Percentiles rank a stretch among this genome's conserved stretches.
These are phyloP conservation scores for Rugonectria rugulosa DNA, from an alignment of 2,329 filamentous ascomycete genomes.

Conservation along the genomic window DNA sequence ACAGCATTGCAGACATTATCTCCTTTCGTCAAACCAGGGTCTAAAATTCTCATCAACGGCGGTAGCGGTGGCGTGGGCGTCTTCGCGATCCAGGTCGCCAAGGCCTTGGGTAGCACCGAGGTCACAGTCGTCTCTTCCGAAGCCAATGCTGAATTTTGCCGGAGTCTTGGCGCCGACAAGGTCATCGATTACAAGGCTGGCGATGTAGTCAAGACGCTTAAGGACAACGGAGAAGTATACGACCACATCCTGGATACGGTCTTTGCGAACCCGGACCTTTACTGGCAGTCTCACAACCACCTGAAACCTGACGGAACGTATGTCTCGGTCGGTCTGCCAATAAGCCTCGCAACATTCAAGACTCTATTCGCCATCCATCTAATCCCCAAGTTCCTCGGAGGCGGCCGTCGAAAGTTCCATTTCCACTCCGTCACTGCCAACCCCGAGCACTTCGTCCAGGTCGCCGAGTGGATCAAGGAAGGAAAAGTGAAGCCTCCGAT, in stretches of 20 bases:
- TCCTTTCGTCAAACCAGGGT: not conserved
- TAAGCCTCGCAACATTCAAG: constrained; percentile 7
- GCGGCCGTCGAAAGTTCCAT: constrained; percentile 22
- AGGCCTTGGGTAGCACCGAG: constrained; percentile 16
- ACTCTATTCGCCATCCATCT: constrained; percentile 17
- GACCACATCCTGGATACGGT: constrained; percentile 24
- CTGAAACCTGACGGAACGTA: constrained; percentile 17
- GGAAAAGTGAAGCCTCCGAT: constrained; percentile 13
- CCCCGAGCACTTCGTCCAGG: constrained; percentile 15
- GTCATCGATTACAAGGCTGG: constrained; percentile 21
- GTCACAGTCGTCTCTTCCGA: constrained; percentile 20
- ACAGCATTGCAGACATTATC: constrained; percentile 18
- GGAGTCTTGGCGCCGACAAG: constrained; percentile 14
- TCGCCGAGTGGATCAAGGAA: constrained; percentile 17
- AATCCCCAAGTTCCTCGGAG: constrained; percentile 24
- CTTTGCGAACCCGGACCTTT: constrained; percentile 19
- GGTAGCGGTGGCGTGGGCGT: constrained; percentile 28
- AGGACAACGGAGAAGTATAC: not conserved
- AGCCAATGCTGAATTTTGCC: constrained; percentile 15
- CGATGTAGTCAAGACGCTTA: not conserved
- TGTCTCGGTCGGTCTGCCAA: constrained; percentile 21
- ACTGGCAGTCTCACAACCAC: constrained; percentile 27
- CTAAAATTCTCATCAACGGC: constrained; percentile 24
- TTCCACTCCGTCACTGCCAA: constrained; percentile 27
- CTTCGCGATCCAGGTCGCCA: constrained; percentile 29